phyloP scores from a whole-genome alignment of 2,329 filamentous ascomycete genomes.

The Fusarium temperatum region DNA sequence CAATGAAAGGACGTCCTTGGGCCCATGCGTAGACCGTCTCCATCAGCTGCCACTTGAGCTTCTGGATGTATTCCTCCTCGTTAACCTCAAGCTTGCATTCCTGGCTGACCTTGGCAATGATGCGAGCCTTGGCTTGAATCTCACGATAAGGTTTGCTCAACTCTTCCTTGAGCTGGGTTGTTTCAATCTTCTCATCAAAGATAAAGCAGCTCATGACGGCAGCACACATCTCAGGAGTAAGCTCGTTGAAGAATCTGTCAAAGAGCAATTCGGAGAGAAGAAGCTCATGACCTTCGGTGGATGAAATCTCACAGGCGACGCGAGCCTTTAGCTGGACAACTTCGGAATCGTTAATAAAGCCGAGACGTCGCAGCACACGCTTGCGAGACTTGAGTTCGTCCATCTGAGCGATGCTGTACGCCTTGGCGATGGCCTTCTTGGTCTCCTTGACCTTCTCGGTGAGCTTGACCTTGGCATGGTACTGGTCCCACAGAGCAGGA shows the following conservation, averaged over 20 bases:
- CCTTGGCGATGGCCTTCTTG: constrained; percentile 86
- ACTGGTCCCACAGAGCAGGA: constrained; percentile 85
- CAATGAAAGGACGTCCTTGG: constrained; percentile 86
- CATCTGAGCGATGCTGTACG: constrained; percentile 88
- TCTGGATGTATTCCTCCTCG: constrained; percentile 90
- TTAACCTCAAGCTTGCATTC: constrained; percentile 95
- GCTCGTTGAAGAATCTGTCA: constrained; percentile 97
- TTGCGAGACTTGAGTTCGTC: constrained; percentile 97
- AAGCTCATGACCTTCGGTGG: constrained; percentile 87
- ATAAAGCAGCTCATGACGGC: constrained; percentile 93
- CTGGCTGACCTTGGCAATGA: constrained; percentile 91
- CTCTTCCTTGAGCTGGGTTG: constrained; percentile 81
- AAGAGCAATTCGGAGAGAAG: constrained; percentile 93
- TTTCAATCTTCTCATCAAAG: constrained; percentile 94
- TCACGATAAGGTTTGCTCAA: constrained; percentile 86
- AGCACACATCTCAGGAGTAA: constrained; percentile 87
- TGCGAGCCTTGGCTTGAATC: constrained; percentile 85
- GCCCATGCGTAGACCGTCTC: constrained; percentile 95
- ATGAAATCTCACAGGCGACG: constrained; percentile 97
- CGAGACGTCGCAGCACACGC: constrained; percentile 89
- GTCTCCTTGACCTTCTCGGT: constrained; percentile 83
- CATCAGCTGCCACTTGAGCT: constrained; percentile 96
- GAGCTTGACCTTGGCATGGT: constrained; percentile 80
- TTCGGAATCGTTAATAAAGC: constrained; percentile 94
- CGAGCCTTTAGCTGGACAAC: constrained; percentile 97